These are phyloP conservation scores for Paraconiothyrium sp. DNA, from an alignment of 2,329 filamentous ascomycete species.

Conservation along the genomic window DNA sequence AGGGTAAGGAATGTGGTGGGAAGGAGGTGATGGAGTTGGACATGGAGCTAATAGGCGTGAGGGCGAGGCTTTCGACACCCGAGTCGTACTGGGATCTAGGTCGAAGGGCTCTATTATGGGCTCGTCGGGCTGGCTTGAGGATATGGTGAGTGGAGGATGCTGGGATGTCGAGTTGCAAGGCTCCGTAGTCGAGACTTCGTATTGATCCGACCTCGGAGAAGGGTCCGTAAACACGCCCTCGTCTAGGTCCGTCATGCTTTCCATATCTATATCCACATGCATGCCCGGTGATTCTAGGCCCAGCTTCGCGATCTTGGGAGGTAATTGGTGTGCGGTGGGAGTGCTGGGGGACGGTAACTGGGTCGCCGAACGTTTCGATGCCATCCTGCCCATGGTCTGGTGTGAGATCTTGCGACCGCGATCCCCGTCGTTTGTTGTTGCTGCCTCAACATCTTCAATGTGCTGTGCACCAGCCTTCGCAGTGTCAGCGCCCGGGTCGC, in stretches of 20 bases:
- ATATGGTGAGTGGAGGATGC: constrained; percentile 31
- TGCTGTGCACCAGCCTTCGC: constrained; percentile 13
- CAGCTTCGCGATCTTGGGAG: constrained; percentile 47
- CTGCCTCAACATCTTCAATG: constrained; percentile 26
- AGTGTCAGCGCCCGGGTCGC: constrained; percentile 33
- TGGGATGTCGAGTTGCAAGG: neutral
- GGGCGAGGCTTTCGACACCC: constrained; percentile 37
- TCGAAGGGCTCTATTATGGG: constrained; percentile 29
- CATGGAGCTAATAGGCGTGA: constrained; percentile 32
- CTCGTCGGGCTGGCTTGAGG: constrained; percentile 34
- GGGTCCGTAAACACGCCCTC: constrained; percentile 35
- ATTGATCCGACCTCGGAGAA: constrained; percentile 19
- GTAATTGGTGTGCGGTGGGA: constrained; percentile 41
- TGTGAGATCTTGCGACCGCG: constrained; percentile 42
- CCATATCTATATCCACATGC: constrained; percentile 28
- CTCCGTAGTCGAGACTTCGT: constrained; percentile 20
- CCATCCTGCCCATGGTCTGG: constrained; percentile 38
- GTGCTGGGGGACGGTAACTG: constrained; percentile 49
- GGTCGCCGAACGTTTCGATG: constrained; percentile 48
- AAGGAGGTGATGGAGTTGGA: constrained; percentile 10
- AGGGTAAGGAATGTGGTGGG: constrained; percentile 46
- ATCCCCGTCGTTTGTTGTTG: constrained; percentile 22
- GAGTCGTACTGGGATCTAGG: constrained; percentile 33
- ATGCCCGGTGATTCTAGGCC: constrained; percentile 28
- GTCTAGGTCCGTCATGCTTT: constrained; percentile 25